phyloP scores from a whole-genome alignment of 495 filamentous ascomycete genomes.

The Penicillium parvum region DNA sequence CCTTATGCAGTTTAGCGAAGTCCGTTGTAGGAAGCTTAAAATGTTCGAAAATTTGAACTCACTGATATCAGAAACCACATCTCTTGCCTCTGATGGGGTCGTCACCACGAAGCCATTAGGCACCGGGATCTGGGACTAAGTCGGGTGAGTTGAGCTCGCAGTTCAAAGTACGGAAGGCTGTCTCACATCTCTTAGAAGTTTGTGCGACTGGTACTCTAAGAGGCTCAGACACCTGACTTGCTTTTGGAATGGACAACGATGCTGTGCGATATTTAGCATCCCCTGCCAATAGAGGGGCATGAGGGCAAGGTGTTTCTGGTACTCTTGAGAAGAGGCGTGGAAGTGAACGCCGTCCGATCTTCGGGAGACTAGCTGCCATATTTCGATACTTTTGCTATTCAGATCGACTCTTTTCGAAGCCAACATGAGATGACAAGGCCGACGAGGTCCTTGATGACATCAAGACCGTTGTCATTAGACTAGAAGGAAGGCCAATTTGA shows the following conservation, averaged over 20 bases:
- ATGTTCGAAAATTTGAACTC: background rate
- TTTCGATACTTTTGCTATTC: background rate
- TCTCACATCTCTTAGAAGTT: slow-evolving; percentile 24
- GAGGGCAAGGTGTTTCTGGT: no score
- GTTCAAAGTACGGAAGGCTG: background rate
- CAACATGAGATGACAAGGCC: background rate
- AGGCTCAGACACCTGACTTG: slow-evolving; percentile 23
- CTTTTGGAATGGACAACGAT: slow-evolving; percentile 1
- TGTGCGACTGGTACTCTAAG: slow-evolving; percentile 27
- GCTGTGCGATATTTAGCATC: slow-evolving; percentile 3
- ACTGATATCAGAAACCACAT: slow-evolving; percentile 25
- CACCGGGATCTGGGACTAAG: slow-evolving; percentile 27
- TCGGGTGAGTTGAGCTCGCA: slow-evolving; percentile 1
- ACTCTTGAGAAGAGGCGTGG: slow-evolving; percentile 7
- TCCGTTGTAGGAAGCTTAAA: no score
- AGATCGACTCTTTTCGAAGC: background rate
- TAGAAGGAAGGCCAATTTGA: no score
- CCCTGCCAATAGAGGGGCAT: background rate
- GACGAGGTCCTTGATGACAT: slow-evolving; percentile 3
- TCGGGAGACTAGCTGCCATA: background rate
- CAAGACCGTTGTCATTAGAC: slow-evolving; percentile 3
- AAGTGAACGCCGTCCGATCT: slow-evolving; percentile 2
- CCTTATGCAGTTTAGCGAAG: no score
- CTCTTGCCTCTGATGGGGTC: slow-evolving; percentile 19
- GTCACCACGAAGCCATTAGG: slow-evolving; percentile 23